Conservation (phyloP, 371 early-diverging fungal species). For the Lichtheimia ornata region DNA sequence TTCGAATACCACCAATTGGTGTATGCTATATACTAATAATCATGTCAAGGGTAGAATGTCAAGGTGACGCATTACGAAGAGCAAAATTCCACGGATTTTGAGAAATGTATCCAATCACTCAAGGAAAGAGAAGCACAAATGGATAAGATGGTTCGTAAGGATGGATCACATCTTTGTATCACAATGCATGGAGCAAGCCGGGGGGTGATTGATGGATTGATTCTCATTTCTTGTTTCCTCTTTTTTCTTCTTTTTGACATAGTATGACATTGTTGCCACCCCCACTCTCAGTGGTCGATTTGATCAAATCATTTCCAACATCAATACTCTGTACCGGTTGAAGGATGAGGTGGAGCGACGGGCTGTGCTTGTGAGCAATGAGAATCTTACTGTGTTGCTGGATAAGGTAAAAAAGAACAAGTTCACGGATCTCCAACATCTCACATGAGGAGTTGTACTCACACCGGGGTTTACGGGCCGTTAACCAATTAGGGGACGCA, state of each 20-base stretch:
- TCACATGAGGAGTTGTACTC: too few species aligned
- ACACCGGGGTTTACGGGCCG: too few species aligned
- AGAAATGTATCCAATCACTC: slow-evolving; percentile 70
- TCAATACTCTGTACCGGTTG: slow-evolving; percentile 66
- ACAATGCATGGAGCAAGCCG: too few species aligned
- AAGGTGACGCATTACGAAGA: slow-evolving; percentile 51
- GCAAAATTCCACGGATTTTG: slow-evolving; percentile 85
- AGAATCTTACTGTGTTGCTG: slow-evolving; percentile 73
- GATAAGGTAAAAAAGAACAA: slow-evolving; percentile 51
- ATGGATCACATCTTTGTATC: background rate
- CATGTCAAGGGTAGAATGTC: slow-evolving; percentile 36
- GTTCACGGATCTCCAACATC: background rate
- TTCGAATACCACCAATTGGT: too few species aligned
- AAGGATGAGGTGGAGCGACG: slow-evolving; percentile 53
- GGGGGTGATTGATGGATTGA: background rate
- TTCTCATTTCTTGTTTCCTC: background rate
- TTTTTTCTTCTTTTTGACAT: background rate
- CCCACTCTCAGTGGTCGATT: slow-evolving; percentile 90
- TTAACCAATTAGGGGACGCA: slow-evolving; percentile 58
- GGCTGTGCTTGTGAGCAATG: slow-evolving; percentile 67
- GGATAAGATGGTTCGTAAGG: slow-evolving; percentile 20
- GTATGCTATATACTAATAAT: too few species aligned
- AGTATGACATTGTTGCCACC: slow-evolving; percentile 71
- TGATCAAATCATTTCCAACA: slow-evolving; percentile 83
- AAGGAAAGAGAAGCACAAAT: slow-evolving; percentile 33